phyloP scores from a whole-genome alignment of 805 yeast species.

The Metschnikowia rubicola region DNA sequence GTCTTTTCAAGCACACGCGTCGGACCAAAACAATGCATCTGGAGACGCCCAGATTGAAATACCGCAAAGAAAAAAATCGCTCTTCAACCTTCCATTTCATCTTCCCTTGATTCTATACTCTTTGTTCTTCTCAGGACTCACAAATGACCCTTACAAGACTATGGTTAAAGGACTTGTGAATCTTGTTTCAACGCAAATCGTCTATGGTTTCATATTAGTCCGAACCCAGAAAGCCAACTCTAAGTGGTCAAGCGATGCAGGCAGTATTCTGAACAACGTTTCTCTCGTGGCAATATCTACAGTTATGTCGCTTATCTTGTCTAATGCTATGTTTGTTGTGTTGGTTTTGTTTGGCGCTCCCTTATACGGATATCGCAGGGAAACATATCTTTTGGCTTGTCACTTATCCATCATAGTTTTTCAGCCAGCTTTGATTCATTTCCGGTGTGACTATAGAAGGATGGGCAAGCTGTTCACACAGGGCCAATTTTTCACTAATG shows the following conservation, averaged over 20 bases:
- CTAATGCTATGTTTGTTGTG: conserved; percentile 36
- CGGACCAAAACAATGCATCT: conserved; percentile 4
- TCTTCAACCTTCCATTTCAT: conserved; percentile 29
- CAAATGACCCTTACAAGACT: conserved; percentile 19
- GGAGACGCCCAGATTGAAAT: conserved; percentile 1
- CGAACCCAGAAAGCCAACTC: not conserved
- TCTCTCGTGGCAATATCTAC: conserved; percentile 11
- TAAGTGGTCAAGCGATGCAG: not conserved
- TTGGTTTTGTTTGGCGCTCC: conserved; percentile 82
- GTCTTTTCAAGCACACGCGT: conserved; percentile 10
- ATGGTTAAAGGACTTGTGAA: conserved; percentile 27
- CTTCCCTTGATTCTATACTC: conserved; percentile 23
- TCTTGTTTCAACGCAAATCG: conserved; percentile 23
- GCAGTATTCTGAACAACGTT: conserved; percentile 8
- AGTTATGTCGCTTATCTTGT: conserved; percentile 30
- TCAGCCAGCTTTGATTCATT: conserved; percentile 60
- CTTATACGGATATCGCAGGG: conserved; percentile 45
- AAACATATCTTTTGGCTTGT: conserved; percentile 57
- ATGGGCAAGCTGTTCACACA: conserved; percentile 21
- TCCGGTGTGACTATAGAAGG: conserved; percentile 48
- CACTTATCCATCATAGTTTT: conserved; percentile 60
- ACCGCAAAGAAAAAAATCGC: conserved; percentile 9
- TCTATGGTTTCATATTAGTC: conserved; percentile 17
- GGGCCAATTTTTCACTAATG: conserved; percentile 26
- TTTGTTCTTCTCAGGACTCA: conserved; percentile 32